phyloP scores from a whole-genome alignment of 208 protist genomes.

The Trypanosoma congolense region DNA sequence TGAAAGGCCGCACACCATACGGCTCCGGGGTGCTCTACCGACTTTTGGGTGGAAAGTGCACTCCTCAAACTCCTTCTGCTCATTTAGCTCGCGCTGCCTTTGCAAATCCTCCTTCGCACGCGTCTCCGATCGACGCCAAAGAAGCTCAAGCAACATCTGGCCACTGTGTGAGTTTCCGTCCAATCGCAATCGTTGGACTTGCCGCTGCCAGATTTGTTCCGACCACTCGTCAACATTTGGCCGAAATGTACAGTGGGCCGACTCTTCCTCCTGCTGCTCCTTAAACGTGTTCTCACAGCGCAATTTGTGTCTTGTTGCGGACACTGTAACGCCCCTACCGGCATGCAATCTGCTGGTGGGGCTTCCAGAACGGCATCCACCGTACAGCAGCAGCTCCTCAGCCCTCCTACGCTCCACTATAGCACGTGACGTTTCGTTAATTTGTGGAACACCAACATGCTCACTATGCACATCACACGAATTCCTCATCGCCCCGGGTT shows the following conservation, averaged over 20 bases:
- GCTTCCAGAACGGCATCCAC: not conserved
- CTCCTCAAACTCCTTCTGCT: constrained; percentile 30
- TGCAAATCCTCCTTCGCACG: constrained; percentile 34
- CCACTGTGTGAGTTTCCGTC: constrained; percentile 33
- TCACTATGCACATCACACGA: constrained; percentile 1
- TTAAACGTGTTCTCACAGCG: not conserved
- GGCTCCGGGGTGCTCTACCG: constrained; percentile 42
- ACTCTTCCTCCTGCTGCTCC: constrained; percentile 26
- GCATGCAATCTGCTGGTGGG: constrained; percentile 11
- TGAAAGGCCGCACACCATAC: constrained; percentile 18
- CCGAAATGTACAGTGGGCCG: constrained; percentile 33
- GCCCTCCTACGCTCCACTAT: constrained; percentile 39
- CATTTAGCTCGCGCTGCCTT: constrained; percentile 22
- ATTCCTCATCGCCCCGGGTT: constrained; percentile 5
- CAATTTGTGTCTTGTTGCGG: not conserved
- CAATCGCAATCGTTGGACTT: constrained; percentile 34
- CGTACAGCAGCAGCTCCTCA: constrained; percentile 4
- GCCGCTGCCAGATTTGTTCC: constrained; percentile 41
- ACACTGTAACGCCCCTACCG: not conserved
- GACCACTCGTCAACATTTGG: constrained; percentile 42
- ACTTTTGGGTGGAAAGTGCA: constrained; percentile 66
- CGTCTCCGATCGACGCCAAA: constrained; percentile 56
- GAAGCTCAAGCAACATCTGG: constrained; percentile 44
- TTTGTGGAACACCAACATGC: constrained; percentile 20
- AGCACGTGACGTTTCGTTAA: constrained; percentile 39